Evolutionary conservation across 2,329 filamentous ascomycete genomes (phyloP).

Genomic region (Pseudogymnoascus destructans): DNA sequence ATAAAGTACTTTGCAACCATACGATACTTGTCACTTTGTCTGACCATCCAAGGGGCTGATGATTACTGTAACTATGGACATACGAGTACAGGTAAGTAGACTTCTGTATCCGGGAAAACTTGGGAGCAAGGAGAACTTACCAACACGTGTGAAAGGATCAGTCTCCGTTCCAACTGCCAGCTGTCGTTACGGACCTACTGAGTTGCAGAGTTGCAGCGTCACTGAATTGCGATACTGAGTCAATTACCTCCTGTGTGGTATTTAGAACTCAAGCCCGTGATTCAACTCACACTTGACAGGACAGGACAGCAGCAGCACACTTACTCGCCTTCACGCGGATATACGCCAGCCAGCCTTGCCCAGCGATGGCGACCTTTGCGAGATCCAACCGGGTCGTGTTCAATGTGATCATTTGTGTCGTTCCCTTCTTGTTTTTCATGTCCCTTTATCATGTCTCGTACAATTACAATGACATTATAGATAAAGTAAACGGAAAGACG

Average conservation of each 20-base stretch:
- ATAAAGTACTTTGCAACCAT: background rate
- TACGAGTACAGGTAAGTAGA: background rate
- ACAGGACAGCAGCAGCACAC: background rate
- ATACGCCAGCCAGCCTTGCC: background rate
- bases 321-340: conserved; percentile 1
- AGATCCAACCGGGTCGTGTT: conserved; percentile 4
- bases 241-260: background rate
- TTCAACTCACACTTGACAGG: conserved; percentile 1
- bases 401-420: conserved; percentile 6
- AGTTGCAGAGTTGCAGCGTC: background rate
- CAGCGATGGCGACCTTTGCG: background rate
- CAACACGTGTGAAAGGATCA: background rate
- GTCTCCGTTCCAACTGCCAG: background rate
- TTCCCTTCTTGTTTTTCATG: conserved; percentile 1
- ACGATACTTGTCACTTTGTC: background rate
- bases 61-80: background rate
- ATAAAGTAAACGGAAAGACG: background rate
- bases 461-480: conserved; percentile 1
- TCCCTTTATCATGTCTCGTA: background rate
- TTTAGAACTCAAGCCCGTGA: background rate
- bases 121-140: background rate
- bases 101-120: background rate
- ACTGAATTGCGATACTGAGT: background rate
- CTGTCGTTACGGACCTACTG: background rate
- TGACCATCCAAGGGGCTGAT: conserved; percentile 5